Base-by-base conservation (phyloP, 768 basidiomycete genomes). In the Russula sp. region DNA sequence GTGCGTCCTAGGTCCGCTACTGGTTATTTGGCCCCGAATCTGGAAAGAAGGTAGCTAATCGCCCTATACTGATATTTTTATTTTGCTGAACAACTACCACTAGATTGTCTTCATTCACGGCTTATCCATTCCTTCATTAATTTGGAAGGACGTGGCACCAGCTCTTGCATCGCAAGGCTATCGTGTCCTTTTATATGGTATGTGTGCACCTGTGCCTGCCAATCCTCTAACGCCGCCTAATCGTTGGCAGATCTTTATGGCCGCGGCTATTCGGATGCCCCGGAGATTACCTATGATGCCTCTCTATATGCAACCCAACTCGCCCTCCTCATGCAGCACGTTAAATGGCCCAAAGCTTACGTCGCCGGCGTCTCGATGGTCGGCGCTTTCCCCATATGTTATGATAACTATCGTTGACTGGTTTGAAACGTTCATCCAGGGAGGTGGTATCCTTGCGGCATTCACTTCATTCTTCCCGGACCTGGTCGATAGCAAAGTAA, bases 211-310 rank as follows among this genome's bases (percentile, higher is more conserved):
- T 55, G 24, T 28, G 26, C 51, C 55, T 30, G 22, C 50, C 52
- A 36, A 22, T 14, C 44, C 58, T 28, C 24, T 18, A 46, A 48
- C 11, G 11, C 46, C 48, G 51, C 11, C 5, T 38, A 54, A 59
- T 20, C 6, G 16, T 48, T 32, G 24, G 18, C 64, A 90, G 90
- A 93, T 75, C 77, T 92, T 22, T 91, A 90, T 64, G 91, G 90
- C 14, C 82, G 90, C 44, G 90, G 90, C 5, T 93, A 92, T 74
- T 90, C 89, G 1, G 90, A 89, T 61, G 89, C 90, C 1, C 90
- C 90, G 0, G 80, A 84, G 24, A 83, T 81, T 18, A 83, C 80
- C 4, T 90, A 92, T 72, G 81, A 89, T 66, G 75, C 82, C 1
- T 75, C 78, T 6, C 77, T 93, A 4, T 87, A 87, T 71, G 84